Base-by-base conservation (phyloP, 2,329 filamentous ascomycete species). In the Lachnum nothofagi region DNA sequence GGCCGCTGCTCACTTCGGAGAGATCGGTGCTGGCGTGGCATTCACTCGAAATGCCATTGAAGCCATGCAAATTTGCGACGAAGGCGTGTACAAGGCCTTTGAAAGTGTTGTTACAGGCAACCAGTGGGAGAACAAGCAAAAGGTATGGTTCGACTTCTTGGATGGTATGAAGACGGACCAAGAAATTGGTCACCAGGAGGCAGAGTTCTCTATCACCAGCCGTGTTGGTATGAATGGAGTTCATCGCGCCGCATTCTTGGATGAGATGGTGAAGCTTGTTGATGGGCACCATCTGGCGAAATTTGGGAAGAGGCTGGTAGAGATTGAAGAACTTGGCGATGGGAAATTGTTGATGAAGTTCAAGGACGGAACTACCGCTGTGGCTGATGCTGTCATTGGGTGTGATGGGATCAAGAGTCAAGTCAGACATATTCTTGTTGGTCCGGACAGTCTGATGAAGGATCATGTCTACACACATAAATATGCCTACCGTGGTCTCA, bases 331-430 rank as follows among this genome's bases (percentile, higher is more conserved):
- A 10, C 9, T 34, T 10, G 31, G n/a, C n/a, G 31, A 16, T 14
- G 9, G n/a, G n/a, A 10, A 34, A 16, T 10, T 34, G 8, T 16
- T 14, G 31, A 34, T 34, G 31, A 34, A 10, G n/a, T 34, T 34
- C 31, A 16, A 34, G n/a, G 52, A 52, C 38, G 49, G 52, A 5
- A 47, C 42, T 5, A 25, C 24, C 7, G 46, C 46, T 22, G 22
- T 39, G 8, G 49, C 49, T 16, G 52, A 54, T 47, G 52, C 43
- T 34, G 31, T 52, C 9, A 33, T 53, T 16, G 51, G 51, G 5
- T 52, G 49, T 39, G 81, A 85, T 63, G 82, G 81, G 0, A 81
- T 85, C 60, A 77, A 78, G 59, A 80, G 77, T 1, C 67, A 69
- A 3, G 68, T 76, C 3, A 69, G 81, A 60, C 68, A 3, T 33